A percentile compares a stretch with the other conserved stretches of the same genome.
phyloP scores from a whole-genome alignment of 257 asterid genomes.

The Nicotiana tomentosiformis region DNA sequence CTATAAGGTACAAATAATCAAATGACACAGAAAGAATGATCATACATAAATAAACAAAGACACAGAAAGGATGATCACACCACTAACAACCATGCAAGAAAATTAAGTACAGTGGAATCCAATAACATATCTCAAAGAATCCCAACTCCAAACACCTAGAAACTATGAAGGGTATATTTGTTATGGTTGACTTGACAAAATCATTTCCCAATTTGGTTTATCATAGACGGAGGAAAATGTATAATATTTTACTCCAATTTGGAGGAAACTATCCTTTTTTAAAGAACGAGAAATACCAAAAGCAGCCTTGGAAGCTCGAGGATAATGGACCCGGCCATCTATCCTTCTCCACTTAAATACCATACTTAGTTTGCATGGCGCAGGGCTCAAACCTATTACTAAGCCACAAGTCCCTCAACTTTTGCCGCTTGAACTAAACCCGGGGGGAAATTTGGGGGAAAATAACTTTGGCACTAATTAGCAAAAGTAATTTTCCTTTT shows the following conservation, averaged over 20 bases:
- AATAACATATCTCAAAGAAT: background rate
- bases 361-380: no score
- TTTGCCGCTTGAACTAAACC: no score
- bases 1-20: no score
- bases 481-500: background rate
- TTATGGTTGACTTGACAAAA: no score
- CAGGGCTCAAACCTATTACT: no score
- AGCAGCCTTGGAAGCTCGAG: no score
- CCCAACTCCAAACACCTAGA: background rate
- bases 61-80: background rate
- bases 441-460: background rate
- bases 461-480: background rate
- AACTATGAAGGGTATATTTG: no score
- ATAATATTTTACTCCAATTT: background rate
- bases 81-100: background rate
- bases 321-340: no score
- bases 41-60: background rate
- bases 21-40: background rate
- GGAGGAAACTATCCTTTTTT: background rate
- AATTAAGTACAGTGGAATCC: background rate
- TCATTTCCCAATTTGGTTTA: background rate
- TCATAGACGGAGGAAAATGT: background rate
- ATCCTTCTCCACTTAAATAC: no score
- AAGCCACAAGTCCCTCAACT: no score
- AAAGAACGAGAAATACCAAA: no score